These are phyloP conservation scores for Candida hungchunana DNA, from an alignment of 805 yeast species.

Conservation along the genomic window DNA sequence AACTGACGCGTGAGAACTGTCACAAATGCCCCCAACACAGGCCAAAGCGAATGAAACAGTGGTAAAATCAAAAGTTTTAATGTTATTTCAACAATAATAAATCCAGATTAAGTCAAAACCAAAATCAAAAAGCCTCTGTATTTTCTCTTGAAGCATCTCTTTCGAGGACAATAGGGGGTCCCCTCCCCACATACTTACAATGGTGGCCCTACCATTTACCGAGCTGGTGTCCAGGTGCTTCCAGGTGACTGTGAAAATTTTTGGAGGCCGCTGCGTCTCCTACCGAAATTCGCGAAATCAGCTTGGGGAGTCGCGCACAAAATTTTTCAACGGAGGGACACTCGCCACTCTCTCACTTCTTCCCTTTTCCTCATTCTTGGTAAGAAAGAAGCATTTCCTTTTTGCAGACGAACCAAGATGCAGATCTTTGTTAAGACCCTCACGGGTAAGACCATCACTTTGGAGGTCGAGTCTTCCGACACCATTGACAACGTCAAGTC, in stretches of 20 bases:
- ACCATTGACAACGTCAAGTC: constrained; percentile 96
- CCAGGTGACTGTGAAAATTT: constrained; percentile 14
- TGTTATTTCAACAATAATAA: no score
- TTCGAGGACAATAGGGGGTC: no score
- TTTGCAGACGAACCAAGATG: constrained; percentile 60
- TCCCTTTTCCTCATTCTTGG: constrained; percentile 16
- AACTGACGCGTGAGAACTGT: no score
- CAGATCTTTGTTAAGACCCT: constrained; percentile 99
- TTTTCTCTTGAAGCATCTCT: no score
- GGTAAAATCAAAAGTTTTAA: no score
- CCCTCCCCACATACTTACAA: no score
- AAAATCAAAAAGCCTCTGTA: no score
- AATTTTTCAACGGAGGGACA: constrained; percentile 2
- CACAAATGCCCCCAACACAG: no score
- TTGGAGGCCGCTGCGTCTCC: neutral
- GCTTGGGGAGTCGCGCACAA: neutral
- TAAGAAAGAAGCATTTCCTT: constrained; percentile 30
- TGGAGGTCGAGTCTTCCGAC: constrained; percentile 97
- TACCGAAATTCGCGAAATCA: neutral
- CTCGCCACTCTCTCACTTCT: constrained; percentile 1
- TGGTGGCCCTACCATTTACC: no score
- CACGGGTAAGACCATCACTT: constrained; percentile 98
- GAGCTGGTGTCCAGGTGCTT: constrained; percentile 6
- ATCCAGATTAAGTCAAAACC: no score
- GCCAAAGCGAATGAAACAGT: no score